Base-by-base conservation (phyloP, 1,284 basidiomycete species). In the Coniophora puteana region DNA sequence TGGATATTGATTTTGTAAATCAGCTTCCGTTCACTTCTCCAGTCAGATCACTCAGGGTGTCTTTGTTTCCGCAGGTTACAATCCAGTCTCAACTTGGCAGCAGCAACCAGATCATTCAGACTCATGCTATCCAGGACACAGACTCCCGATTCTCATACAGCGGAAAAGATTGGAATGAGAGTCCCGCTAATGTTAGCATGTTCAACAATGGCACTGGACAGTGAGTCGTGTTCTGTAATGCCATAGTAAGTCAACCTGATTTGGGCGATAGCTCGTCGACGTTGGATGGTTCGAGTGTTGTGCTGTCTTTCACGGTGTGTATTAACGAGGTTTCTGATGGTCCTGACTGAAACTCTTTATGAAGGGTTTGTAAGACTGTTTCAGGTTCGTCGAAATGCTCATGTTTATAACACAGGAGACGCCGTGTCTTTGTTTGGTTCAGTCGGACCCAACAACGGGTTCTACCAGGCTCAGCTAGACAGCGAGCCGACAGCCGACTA, bases 1-100 rank as follows among this genome's bases (percentile, higher is more conserved):
- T 63, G 31, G 59, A 55, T 36, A 51, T 68, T 14, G 66, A 68
- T 25, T 56, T 55, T 46, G 63, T 63, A n/a, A 36, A 50, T 40
- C n/a, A 8, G 34, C 3, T 28, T 13, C 23, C 17, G 23, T 6
- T n/a, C 35, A 11, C 3, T 23, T 8, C 1, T 16, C 1, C 13
- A 1, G 4, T 24, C 14, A 6, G 18, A 18, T 4, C 1, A 18
- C 38, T 26, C 23, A 44, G 26, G 33, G n/a, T n/a, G n/a, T 1
- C 17, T 20, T 16, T n/a, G 8, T 16, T 27, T 18, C 4, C 29
- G 22, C 34, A 60, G 58, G 51, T 61, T 12, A 47, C 44, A 11
- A 63, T 61, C 61, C 48, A 58, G 43, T 60, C 61, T 1, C 47
- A 59, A 40, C 42, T 62, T 27, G 59, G 59, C 17, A 49, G 22